A percentile compares a stretch with the other conserved stretches of the same genome.
phyloP scores from a whole-genome alignment of 2,329 filamentous ascomycete species.

The Penicillium polonicum region DNA sequence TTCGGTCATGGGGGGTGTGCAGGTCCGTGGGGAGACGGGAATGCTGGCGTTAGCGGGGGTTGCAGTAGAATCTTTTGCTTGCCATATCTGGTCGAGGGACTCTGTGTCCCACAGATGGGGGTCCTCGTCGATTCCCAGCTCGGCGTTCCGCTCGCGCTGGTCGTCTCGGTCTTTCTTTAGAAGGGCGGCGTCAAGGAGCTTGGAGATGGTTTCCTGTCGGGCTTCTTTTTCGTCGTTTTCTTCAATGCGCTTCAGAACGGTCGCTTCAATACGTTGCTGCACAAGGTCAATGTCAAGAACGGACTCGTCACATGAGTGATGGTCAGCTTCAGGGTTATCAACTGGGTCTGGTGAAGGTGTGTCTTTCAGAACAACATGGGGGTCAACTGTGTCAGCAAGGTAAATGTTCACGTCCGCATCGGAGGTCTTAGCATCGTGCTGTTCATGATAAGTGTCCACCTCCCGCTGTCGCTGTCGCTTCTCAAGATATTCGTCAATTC shows the following conservation, averaged over 20 bases:
- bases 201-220: background rate
- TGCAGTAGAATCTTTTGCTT: background rate
- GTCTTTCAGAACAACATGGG: background rate
- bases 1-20: background rate
- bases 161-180: background rate
- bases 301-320: background rate
- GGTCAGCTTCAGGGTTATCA: background rate
- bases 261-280: constrained; percentile 9
- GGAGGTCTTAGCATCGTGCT: background rate
- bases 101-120: constrained; percentile 6
- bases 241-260: constrained; percentile 4
- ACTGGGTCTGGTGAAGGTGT: background rate
- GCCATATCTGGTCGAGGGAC: background rate
- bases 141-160: background rate
- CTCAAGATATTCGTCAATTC: background rate
- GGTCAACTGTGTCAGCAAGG: background rate
- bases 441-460: background rate
- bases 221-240: background rate
- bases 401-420: background rate
- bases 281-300: background rate
- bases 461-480: background rate
- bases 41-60: background rate
- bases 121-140: constrained; percentile 6
- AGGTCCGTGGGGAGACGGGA: background rate
- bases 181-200: constrained; percentile 1